Base-by-base conservation (phyloP, 2,329 filamentous ascomycete genomes). In the Xylaria sp. region DNA sequence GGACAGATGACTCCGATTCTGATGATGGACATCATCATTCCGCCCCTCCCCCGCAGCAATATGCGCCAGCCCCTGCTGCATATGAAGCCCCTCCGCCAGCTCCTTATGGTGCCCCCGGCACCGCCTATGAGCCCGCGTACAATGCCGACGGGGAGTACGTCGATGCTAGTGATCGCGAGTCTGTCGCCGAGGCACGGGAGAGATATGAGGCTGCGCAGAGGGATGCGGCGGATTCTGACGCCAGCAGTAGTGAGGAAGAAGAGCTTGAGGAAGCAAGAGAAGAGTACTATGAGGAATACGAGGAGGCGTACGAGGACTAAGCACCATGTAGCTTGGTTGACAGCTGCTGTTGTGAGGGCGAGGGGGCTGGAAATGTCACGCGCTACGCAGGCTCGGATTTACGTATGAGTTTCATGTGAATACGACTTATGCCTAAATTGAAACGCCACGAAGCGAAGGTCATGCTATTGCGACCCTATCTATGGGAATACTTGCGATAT, bases 221-320 rank as follows among this genome's bases (percentile, higher is more conserved):
- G 40, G 73, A 66, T 1, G 79, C 77, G 7, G 65, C 68, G 4
- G 76, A 78, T 64, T 81, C 79, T 1, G 74, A 76, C 51, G 79
- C 79, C 17, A 83, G 78, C 72, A 85, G 79, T 67, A 86, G 82
- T 63, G 83, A 83, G 61, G 71, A 76, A 3, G 78, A 86, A 71
- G 80, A 80, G 56, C 72, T 84, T 3, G 80, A 84, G 63, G 81
- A 83, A 69, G 81, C 81, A 4, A 77, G 82, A 58, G 74, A 81
- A 64, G 80, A 80, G 69, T 83, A 84, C 57, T 74, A 81, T 49
- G 81, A 84, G 63, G 80, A 81, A 63, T 77, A 78, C 48, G 77
- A 78, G 59, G 77, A 79, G 63, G 68, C 71, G 3, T 79, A 79
- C 54, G 75, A 73, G 8, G 83, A 87, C 40, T 60, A 13, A 38